Conservation (phyloP, 2,329 filamentous ascomycete genomes). For the Colletotrichum tanaceti region DNA sequence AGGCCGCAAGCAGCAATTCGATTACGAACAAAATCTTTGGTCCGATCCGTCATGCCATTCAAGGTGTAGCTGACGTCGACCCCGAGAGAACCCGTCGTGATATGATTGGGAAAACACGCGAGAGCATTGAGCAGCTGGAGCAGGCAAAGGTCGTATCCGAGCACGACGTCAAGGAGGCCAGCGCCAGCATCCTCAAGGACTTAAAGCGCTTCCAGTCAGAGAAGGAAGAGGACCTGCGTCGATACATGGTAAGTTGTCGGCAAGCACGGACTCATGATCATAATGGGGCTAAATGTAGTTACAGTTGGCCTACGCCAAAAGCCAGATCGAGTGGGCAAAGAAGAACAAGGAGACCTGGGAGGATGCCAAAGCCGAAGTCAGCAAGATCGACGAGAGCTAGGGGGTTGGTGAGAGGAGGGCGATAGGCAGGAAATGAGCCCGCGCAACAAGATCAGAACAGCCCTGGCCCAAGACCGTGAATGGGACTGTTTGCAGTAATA, state of each 20-base stretch:
- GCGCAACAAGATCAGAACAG: conserved; percentile 27
- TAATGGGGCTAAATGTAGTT: background rate
- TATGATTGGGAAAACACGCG: conserved; percentile 93
- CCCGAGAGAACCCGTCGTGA: conserved; percentile 92
- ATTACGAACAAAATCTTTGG: conserved; percentile 96
- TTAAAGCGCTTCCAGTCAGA: conserved; percentile 92
- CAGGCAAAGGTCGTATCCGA: conserved; percentile 90
- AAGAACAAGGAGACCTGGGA: conserved; percentile 94
- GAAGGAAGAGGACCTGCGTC: conserved; percentile 92
- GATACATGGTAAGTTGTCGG: conserved; percentile 85
- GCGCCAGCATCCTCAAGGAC: conserved; percentile 86
- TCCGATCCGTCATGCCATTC: conserved; percentile 92
- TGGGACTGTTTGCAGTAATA: conserved; percentile 30
- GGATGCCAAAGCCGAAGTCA: conserved; percentile 86
- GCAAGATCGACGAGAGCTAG: conserved; percentile 80
- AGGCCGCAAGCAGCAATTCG: conserved; percentile 86
- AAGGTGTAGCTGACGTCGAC: conserved; percentile 95
- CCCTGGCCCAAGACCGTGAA: conserved; percentile 3
- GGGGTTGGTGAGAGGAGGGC: background rate
- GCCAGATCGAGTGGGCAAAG: conserved; percentile 93
- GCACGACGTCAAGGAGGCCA: conserved; percentile 93
- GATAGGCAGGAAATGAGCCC: conserved; percentile 3
- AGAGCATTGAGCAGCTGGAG: conserved; percentile 86
- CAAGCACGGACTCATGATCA: background rate
- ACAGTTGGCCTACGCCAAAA: conserved; percentile 90